Conservation (phyloP, 768 basidiomycete species). For the Pleurotus eryngii region DNA sequence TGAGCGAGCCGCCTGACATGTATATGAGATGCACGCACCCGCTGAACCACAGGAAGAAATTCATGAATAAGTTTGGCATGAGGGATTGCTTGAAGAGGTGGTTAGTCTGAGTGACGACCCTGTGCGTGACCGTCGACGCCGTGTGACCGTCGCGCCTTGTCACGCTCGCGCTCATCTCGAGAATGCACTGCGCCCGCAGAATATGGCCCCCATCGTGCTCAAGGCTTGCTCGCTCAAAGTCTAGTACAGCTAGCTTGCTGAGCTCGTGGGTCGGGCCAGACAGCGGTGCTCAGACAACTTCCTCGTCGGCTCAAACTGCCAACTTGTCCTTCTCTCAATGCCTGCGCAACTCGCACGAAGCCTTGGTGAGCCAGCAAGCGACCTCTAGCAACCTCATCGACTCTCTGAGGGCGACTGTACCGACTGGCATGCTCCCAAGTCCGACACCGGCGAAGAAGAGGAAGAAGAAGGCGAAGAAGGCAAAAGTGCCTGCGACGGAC, state of each 20-base stretch:
- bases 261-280: too few relatives aligned
- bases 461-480: background rate
- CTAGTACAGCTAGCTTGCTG: too few relatives aligned
- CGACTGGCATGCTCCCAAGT: background rate
- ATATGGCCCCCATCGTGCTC: too few relatives aligned
- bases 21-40: conserved; percentile 25
- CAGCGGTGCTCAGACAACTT: too few relatives aligned
- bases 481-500: background rate
- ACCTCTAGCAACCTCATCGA: conserved; percentile 9
- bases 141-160: too few relatives aligned
- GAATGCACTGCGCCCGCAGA: too few relatives aligned
- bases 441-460: background rate
- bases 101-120: too few relatives aligned
- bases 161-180: too few relatives aligned
- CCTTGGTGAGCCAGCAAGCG: conserved; percentile 5
- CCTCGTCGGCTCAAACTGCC: background rate
- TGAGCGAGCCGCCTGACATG: background rate
- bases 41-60: conserved; percentile 43
- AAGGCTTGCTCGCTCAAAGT: too few relatives aligned
- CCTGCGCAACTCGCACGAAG: background rate
- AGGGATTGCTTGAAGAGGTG: background rate
- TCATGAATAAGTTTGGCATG: conserved; percentile 40
- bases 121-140: background rate
- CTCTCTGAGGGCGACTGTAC: conserved; percentile 1
- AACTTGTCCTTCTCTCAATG: background rate